Evolutionary conservation across 257 asterid species (phyloP), one percentile per base, ranked within the genome.

Genomic region (Hygrophila difformis): DNA sequence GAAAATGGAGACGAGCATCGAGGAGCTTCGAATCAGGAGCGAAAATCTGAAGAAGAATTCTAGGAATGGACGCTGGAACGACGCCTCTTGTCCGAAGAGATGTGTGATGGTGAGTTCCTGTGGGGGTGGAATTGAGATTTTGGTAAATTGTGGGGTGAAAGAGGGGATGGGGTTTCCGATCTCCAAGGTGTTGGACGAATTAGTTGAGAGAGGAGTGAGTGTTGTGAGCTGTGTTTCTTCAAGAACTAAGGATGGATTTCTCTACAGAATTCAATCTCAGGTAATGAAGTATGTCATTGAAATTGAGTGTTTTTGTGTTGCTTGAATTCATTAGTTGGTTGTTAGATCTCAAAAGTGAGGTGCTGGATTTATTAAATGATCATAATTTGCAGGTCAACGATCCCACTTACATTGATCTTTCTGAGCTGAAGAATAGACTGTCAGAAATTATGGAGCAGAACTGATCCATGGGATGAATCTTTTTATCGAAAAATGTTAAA

Each of bases 191-290:
- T 55, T 79, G 18, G 19, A 46, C 9, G 55, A 52, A 28, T 60
- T 83, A 21, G 13, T 49, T 11, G 41, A 39, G 4, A 57, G 61
- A 35, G 78, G 73, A 37, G 59, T 74, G 38, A 20, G 57, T 18
- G 36, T 74, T 46, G 59, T 61, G 38, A 65, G 46, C 60, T 77
- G 75, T 44, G 22, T 49, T 68, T 69, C 69, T 15, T 47, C 81
- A 0, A 62, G 59, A 67, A 44, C 48, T 2, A 33, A 74, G 35
- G 72, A 56, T 2, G 61, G 57, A 38, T 37, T 63, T 14, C 33
- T 74, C 23, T 65, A 72, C 59, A 58, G 9, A 38, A 79, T 77
- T 37, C 65, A 72, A 2, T 39, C 69, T 1, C 45, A 77, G 94
- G 94, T 83, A 61, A 29, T 6, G 5, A 15, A 6, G 24, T n/a